Evolutionary conservation across 148 eudicot species (phyloP).

Genomic region (Rhododendron griersonianum): DNA sequence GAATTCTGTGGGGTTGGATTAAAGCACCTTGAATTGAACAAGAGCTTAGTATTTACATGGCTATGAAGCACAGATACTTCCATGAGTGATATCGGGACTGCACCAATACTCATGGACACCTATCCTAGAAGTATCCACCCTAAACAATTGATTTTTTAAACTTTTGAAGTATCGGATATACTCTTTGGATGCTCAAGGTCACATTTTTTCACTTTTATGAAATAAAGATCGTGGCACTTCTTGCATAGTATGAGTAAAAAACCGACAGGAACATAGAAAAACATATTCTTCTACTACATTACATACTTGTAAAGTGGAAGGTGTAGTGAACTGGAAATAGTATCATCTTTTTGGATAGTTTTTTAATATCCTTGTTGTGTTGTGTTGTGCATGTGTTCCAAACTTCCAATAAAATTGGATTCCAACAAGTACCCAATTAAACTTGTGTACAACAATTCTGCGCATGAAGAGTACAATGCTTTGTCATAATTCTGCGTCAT

Average conservation of each 20-base stretch:
- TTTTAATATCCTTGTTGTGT: neutral
- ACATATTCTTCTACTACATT: neutral
- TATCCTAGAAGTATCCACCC: neutral
- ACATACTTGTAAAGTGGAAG: too few species aligned
- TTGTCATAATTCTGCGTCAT: neutral
- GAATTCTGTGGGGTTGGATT: neutral
- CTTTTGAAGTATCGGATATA: neutral
- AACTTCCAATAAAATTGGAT: neutral
- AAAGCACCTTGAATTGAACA: neutral
- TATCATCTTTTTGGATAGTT: neutral
- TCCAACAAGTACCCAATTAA: neutral
- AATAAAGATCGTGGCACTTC: neutral
- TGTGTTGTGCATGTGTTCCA: neutral
- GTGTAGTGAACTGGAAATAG: neutral
- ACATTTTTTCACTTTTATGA: neutral
- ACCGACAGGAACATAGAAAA: neutral
- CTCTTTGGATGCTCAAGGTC: neutral
- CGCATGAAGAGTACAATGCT: neutral
- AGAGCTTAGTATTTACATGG: neutral
- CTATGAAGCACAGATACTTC: neutral
- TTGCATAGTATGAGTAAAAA: neutral
- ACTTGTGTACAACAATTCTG: neutral
- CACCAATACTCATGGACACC: neutral
- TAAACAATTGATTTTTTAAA: neutral
- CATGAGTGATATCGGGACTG: neutral